These are phyloP conservation scores for Meyerozyma guilliermondii DNA, from an alignment of 1,139 yeast genomes.

Conservation along the genomic window DNA sequence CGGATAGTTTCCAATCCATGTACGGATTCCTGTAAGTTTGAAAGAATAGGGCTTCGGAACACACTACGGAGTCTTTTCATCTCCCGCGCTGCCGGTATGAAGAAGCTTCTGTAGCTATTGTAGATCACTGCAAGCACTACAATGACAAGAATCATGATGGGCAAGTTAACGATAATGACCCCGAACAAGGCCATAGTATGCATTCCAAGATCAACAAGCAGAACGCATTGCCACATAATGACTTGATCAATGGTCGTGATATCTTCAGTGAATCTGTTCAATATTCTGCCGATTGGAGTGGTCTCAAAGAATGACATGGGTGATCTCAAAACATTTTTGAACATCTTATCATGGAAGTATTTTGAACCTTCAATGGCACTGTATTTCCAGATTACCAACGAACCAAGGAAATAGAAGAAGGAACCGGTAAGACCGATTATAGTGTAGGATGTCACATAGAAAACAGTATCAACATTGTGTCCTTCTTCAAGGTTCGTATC, in stretches of 20 bases:
- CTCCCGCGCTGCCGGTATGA: slow-evolving; percentile 35
- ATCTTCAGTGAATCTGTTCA: slow-evolving; percentile 38
- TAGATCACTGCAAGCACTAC: slow-evolving; percentile 18
- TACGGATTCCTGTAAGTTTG: slow-evolving; percentile 35
- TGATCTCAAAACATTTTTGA: slow-evolving; percentile 29
- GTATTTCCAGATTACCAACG: slow-evolving; percentile 28
- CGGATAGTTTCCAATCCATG: slow-evolving; percentile 33
- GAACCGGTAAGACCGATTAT: slow-evolving; percentile 24
- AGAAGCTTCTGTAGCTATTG: slow-evolving; percentile 24
- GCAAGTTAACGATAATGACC: slow-evolving; percentile 28
- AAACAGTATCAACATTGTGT: slow-evolving; percentile 18
- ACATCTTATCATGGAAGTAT: slow-evolving; percentile 35
- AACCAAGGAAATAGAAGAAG: slow-evolving; percentile 21
- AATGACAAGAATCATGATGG: slow-evolving; percentile 28
- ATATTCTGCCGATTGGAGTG: slow-evolving; percentile 38
- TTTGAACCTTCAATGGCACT: slow-evolving; percentile 30
- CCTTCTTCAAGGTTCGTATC: slow-evolving; percentile 25
- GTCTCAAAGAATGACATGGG: slow-evolving; percentile 44
- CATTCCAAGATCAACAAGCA: neutral
- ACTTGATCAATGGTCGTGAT: slow-evolving; percentile 29
- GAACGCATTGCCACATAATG: slow-evolving; percentile 26
- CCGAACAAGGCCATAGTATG: slow-evolving; percentile 18
- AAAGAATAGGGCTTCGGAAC: slow-evolving; percentile 27
- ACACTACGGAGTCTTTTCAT: slow-evolving; percentile 30
- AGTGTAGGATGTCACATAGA: slow-evolving; percentile 23